Conservation (phyloP, 495 filamentous ascomycete genomes). For the Aspergillus indologenus region DNA sequence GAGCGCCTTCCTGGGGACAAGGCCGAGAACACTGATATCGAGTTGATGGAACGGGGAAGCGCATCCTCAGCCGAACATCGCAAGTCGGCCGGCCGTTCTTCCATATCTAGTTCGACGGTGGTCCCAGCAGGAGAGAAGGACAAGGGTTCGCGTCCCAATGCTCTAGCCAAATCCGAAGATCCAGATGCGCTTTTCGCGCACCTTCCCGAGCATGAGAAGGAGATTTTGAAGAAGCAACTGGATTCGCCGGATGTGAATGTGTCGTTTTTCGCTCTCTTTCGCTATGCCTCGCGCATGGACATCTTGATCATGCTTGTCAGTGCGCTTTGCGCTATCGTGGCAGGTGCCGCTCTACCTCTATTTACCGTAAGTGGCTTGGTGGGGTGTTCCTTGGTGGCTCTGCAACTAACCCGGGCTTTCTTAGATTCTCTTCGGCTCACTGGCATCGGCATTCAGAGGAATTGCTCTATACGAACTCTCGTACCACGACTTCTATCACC, state of each 20-base stretch:
- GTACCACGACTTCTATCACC: conserved; percentile 53
- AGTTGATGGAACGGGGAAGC: conserved; percentile 5
- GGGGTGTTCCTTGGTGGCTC: conserved; percentile 1
- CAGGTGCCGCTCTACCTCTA: conserved; percentile 76
- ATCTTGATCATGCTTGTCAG: conserved; percentile 66
- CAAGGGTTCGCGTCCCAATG: conserved; percentile 13
- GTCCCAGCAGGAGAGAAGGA: conserved; percentile 21
- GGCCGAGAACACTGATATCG: conserved; percentile 12
- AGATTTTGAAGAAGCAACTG: conserved; percentile 69
- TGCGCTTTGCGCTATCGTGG: conserved; percentile 66
- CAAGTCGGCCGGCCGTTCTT: conserved; percentile 20
- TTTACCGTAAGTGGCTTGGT: conserved; percentile 63
- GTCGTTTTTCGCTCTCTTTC: conserved; percentile 65
- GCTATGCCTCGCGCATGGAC: conserved; percentile 77
- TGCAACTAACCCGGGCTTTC: conserved; percentile 6
- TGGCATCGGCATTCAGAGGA: conserved; percentile 68
- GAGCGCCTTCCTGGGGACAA: conserved; percentile 1
- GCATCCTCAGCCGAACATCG: conserved; percentile 11
- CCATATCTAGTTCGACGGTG: conserved; percentile 23
- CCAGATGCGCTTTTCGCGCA: conserved; percentile 38
- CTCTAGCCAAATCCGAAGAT: conserved; percentile 18
- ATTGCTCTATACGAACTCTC: conserved; percentile 50
- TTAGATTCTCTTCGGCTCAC: conserved; percentile 67
- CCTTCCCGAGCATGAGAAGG: conserved; percentile 53
- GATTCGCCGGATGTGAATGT: conserved; percentile 63